Conservation (phyloP, 371 early-diverging fungal genomes). For the Mortierella sp. region DNA sequence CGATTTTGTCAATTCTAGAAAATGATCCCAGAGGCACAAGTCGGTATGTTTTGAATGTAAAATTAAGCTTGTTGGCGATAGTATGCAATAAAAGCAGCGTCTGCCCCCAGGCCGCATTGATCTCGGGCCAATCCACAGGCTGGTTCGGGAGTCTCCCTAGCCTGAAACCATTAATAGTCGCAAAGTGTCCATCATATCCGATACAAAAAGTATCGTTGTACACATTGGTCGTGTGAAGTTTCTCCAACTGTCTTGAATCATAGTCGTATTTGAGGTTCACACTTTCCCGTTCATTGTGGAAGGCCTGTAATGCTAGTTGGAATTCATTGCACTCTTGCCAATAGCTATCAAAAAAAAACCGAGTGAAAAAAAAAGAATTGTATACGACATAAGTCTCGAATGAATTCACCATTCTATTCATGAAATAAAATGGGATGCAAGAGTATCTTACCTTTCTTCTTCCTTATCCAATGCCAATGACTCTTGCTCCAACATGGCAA, state of each 20-base stretch:
- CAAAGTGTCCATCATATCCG: slow-evolving; percentile 87
- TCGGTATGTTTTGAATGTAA: slow-evolving; percentile 84
- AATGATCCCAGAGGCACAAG: slow-evolving; percentile 94
- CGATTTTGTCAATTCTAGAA: slow-evolving; percentile 89
- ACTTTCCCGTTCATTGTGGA: slow-evolving; percentile 85
- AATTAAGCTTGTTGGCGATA: slow-evolving; percentile 85
- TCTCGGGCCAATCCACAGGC: slow-evolving; percentile 94
- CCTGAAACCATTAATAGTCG: slow-evolving; percentile 94
- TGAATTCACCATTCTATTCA: too few species aligned
- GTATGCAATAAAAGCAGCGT: slow-evolving; percentile 88
- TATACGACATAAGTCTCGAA: not conserved
- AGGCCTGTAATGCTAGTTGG: slow-evolving; percentile 68
- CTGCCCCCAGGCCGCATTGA: slow-evolving; percentile 98
- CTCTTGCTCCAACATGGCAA: slow-evolving; percentile 72
- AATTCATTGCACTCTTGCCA: slow-evolving; percentile 86
- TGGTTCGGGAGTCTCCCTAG: slow-evolving; percentile 86
- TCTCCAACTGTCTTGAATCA: slow-evolving; percentile 81
- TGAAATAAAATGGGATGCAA: not conserved
- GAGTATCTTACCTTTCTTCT: slow-evolving; percentile 64
- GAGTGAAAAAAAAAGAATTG: not conserved
- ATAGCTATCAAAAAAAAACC: slow-evolving; percentile 51
- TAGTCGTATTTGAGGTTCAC: slow-evolving; percentile 83
- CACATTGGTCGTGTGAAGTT: slow-evolving; percentile 91
- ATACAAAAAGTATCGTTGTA: slow-evolving; percentile 95
- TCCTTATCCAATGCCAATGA: slow-evolving; percentile 71